Conservation (phyloP, 257 asterid species). For the Nicotiana otophora region DNA sequence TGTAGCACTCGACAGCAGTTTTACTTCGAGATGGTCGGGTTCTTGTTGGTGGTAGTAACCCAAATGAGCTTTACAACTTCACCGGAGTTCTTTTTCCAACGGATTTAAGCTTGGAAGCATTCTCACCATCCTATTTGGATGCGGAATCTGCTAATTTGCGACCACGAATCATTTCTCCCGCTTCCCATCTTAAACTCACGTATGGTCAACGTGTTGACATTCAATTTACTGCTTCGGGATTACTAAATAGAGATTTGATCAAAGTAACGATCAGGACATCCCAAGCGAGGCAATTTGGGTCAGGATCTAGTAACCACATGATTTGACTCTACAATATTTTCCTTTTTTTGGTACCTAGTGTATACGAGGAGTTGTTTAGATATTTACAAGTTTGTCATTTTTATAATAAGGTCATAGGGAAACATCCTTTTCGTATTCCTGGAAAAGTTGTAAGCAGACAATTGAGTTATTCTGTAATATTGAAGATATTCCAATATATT, state of each 20-base stretch:
- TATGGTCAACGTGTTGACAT: slow-evolving; percentile 10
- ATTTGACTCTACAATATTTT: not conserved
- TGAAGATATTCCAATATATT: too few relatives aligned
- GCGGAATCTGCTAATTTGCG: not conserved
- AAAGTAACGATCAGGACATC: slow-evolving; percentile 28
- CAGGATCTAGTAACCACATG: slow-evolving; percentile 12
- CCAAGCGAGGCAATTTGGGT: slow-evolving; percentile 44
- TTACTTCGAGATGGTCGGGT: slow-evolving; percentile 36
- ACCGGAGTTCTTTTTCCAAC: slow-evolving; percentile 17
- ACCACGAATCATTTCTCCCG: slow-evolving; percentile 22
- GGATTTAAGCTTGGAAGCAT: slow-evolving; percentile 27
- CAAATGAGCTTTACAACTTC: slow-evolving; percentile 22
- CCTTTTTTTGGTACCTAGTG: not conserved
- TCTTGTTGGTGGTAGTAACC: slow-evolving; percentile 35
- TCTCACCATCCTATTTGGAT: slow-evolving; percentile 29
- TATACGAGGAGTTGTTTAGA: not conserved
- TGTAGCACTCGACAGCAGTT: slow-evolving; percentile 40
- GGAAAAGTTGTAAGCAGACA: not conserved
- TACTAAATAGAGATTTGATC: slow-evolving; percentile 7
- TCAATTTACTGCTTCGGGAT: slow-evolving; percentile 5
- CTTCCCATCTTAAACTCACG: not conserved
- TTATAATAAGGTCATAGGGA: not conserved
- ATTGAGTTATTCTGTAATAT: too few relatives aligned
- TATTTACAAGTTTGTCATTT: not conserved
- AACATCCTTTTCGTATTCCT: not conserved